Conservation (phyloP, 2,329 filamentous ascomycete species). For the Clarireedia sp. region DNA sequence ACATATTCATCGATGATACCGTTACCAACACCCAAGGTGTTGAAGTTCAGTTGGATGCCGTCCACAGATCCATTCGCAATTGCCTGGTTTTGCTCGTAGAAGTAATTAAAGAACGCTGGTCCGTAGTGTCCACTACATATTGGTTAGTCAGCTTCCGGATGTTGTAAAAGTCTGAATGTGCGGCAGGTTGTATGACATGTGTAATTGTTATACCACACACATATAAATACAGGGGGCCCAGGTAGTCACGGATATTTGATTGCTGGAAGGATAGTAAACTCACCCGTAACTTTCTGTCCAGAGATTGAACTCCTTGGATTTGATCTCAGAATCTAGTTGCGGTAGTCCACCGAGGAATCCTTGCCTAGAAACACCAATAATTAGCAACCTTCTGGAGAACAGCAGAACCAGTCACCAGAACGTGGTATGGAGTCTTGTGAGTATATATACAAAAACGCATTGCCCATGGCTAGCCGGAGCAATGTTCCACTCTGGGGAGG, state of each 20-base stretch:
- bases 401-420: background rate
- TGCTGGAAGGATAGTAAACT: constrained; percentile 53
- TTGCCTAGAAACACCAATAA: constrained; percentile 29
- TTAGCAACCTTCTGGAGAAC: background rate
- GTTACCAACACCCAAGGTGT: constrained; percentile 59
- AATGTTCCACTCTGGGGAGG: background rate
- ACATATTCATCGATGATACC: constrained; percentile 56
- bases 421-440: background rate
- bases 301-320: constrained; percentile 38
- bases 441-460: background rate
- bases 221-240: background rate
- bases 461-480: background rate
- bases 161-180: background rate
- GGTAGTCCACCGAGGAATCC: constrained; percentile 43
- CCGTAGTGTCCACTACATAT: background rate
- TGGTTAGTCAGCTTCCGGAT: background rate
- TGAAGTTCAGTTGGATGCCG: constrained; percentile 49
- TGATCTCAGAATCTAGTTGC: constrained; percentile 24
- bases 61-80: constrained; percentile 41
- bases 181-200: background rate
- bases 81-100: constrained; percentile 52
- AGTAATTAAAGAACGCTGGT: constrained; percentile 44
- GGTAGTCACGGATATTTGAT: background rate
- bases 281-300: constrained; percentile 53
- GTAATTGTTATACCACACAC: background rate